Evolutionary conservation across 257 asterid genomes (phyloP).

Genomic region (Ligustrum vulgare): DNA sequence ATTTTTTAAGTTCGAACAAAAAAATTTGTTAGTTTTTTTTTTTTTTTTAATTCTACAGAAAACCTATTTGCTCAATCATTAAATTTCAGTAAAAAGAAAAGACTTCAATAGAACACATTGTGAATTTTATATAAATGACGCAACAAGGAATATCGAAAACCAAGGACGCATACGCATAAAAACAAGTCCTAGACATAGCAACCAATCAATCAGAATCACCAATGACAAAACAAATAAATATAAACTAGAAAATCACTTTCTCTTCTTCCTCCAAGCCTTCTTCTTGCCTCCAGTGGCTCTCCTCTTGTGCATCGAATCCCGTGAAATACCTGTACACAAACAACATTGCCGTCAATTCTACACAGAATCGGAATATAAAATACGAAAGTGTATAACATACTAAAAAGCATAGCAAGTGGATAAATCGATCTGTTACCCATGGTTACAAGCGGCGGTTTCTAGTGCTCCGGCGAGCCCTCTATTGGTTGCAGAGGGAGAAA

Average conservation of each 20-base stretch:
- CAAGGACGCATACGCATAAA: background rate
- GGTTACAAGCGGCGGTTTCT: conserved; percentile 16
- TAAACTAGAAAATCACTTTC: conserved; percentile 23
- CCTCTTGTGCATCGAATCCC: conserved; percentile 39
- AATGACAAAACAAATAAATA: background rate
- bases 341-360: background rate
- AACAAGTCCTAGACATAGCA: background rate
- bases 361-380: background rate
- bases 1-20: too few relatives aligned
- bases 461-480: background rate
- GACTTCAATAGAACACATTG: background rate
- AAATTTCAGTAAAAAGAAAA: background rate
- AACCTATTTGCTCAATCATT: background rate
- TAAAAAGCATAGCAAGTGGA: background rate
- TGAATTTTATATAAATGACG: background rate
- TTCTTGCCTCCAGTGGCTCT: conserved; percentile 35
- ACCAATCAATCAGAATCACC: background rate
- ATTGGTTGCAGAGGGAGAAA: background rate
- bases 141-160: background rate
- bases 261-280: conserved; percentile 40
- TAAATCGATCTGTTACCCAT: conserved; percentile 15
- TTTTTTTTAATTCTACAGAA: background rate
- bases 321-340: conserved; percentile 30
- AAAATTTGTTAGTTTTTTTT: too few relatives aligned
- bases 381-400: too few relatives aligned